Evolutionary conservation across 257 asterid genomes (phyloP), one percentile per base, ranked within the genome.

Genomic region (Solanum corneliomulleri): DNA sequence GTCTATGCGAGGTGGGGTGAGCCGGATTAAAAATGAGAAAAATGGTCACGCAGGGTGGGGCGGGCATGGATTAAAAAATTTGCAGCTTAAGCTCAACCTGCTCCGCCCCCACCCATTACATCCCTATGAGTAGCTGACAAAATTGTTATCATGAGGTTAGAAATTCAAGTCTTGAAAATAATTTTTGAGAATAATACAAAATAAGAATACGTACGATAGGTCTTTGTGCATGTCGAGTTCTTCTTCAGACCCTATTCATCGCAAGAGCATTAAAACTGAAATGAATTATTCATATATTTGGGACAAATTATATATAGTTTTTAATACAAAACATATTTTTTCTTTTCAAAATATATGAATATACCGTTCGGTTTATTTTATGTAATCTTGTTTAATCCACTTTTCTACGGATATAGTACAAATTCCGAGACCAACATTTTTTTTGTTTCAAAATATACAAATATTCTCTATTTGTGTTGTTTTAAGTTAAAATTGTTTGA

Each of bases 141-240:
- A 7, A 8, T 56, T 56, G 4, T 7, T 56, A 10, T 18, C n/a
- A 56, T 10, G 11, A 6, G 62, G 7, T 52, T 2, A 52, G 3
- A 1, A 3, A 52, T 52, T 52, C 4, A 2, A 52, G 62, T 16
- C 10, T 52, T 52, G 23, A 52, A 52, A 52, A 16, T 16, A 52
- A 52, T 3, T 52, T 52, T 16, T 16, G 23, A 52, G 1, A 16
- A 2, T 6, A 16, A 52, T 16, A 52, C 23, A 52, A 52, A 23
- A 52, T 16, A 52, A 18, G 0, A 0, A 7, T 18, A 56, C 0
- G 11, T 56, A 56, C 0, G 7, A 56, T 56, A 56, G 64, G 11
- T 1, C 0, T 56, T 56, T 18, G 2, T 56, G 11, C 7, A 35
- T 5, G 0, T 56, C 2, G 4, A 2, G 0, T 9, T 6, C 62